Conservation (phyloP, 352 stramenopile species). For the Peronospora belbahrii region DNA sequence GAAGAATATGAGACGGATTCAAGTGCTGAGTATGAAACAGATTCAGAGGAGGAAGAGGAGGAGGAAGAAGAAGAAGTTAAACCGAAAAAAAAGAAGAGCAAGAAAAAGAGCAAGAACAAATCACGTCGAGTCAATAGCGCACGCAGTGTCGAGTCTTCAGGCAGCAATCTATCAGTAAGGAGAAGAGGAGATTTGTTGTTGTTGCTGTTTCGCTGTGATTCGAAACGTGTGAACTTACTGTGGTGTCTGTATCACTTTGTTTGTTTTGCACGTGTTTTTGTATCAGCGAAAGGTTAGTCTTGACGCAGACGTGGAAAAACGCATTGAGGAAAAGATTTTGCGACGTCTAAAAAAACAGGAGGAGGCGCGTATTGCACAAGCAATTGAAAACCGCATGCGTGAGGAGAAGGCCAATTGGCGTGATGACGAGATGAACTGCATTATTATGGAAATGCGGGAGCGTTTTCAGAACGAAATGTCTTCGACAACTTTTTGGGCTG, state of each 20-base stretch:
- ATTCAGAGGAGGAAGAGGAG: conserved; percentile 46
- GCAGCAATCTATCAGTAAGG: conserved; percentile 28
- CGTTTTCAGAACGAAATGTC: conserved; percentile 80
- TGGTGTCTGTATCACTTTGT: background rate
- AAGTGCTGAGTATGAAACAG: conserved; percentile 51
- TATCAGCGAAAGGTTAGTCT: conserved; percentile 46
- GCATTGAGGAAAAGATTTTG: conserved; percentile 85
- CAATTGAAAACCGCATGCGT: conserved; percentile 78
- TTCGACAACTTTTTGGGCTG: conserved; percentile 48
- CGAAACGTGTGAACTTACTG: conserved; percentile 7
- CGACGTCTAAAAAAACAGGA: conserved; percentile 83
- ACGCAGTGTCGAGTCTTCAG: conserved; percentile 33
- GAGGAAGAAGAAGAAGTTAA: conserved; percentile 68
- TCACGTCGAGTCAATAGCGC: conserved; percentile 40
- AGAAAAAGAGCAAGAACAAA: conserved; percentile 36
- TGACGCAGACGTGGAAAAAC: conserved; percentile 71
- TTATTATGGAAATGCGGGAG: conserved; percentile 85
- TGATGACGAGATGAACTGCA: conserved; percentile 86
- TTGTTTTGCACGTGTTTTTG: too few relatives aligned
- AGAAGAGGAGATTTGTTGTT: background rate
- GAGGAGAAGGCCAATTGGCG: conserved; percentile 82
- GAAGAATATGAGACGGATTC: conserved; percentile 62
- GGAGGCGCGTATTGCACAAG: conserved; percentile 72
- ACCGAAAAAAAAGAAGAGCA: conserved; percentile 58
- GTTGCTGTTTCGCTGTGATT: too few relatives aligned